These are phyloP conservation scores for Cyclospora cayetanensis DNA, from an alignment of 169 alveolate genomes.

Conservation along the genomic window DNA sequence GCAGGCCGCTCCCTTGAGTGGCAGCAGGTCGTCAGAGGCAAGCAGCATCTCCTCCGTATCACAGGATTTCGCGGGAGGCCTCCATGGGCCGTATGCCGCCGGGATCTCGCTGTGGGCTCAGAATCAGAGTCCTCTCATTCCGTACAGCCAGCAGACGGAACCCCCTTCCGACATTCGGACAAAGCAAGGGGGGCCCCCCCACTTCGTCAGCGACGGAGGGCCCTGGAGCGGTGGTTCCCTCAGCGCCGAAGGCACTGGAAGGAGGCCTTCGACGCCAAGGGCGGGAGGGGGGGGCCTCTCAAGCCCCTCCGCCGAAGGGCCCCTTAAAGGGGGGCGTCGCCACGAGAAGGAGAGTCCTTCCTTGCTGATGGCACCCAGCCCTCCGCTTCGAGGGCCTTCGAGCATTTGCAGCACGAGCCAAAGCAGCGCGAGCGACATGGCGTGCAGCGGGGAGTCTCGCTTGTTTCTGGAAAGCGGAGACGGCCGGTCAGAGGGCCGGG, in stretches of 20 bases:
- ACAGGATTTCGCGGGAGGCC: neutral
- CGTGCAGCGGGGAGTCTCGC: neutral
- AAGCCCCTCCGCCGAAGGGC: neutral
- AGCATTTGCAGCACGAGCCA: neutral
- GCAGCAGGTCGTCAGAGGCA: neutral
- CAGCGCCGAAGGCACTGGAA: too few relatives aligned
- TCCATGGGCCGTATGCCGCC: too few relatives aligned
- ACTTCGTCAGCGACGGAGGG: neutral
- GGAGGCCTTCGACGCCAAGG: too few relatives aligned
- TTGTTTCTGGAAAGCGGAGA: neutral
- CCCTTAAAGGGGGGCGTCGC: neutral
- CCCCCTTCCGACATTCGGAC: neutral
- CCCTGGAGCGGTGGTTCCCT: neutral
- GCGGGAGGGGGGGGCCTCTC: neutral
- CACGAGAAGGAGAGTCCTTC: neutral
- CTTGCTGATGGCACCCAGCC: neutral
- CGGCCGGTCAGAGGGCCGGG: neutral
- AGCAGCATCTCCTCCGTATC: neutral
- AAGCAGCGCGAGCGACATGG: neutral
- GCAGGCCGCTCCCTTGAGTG: too few relatives aligned
- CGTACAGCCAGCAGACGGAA: neutral
- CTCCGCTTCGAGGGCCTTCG: neutral
- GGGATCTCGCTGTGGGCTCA: too few relatives aligned
- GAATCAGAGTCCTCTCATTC: neutral
- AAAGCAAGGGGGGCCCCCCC: neutral